Evolutionary conservation across 192 early-diverging fungal species (phyloP), one percentile per base, ranked within the genome.

Genomic region (Irineochytrium annulatum): DNA sequence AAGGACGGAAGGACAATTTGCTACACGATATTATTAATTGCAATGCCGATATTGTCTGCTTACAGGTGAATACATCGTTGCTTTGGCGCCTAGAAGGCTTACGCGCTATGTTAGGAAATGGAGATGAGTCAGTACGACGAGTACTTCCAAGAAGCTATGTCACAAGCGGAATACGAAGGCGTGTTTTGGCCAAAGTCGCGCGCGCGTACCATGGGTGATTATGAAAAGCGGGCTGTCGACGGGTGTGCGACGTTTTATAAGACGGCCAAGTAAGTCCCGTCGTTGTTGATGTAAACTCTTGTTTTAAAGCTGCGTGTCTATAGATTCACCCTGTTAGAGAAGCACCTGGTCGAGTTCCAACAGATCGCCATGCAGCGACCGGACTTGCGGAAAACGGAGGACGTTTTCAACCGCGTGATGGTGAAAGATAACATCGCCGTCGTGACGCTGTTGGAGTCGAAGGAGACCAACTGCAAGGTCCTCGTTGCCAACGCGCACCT

Each of bases 361-460:
- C 94, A 94, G 67, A 80, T 88, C 55, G 93, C 91, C 11, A 82
- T 95, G 71, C 83, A 86, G 53, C 73, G 89, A 62, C 83, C 88
- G 27, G 94, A 95, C 63, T 89, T 95, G 41, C 88, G 89, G 41
- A 87, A 91, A 69, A 87, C 85, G 34, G 94, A 91, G 30, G 96
- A 97, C 69, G 86, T 96, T 37, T 93, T 93, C 70, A 95, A 98
- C 69, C 88, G 96, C 27, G 92, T 98, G 17, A 95, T 94, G 90
- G 87, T 92, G 49, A 94, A 94, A 73, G 96, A 98, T 75, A 93
- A 98, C 63, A 89, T 98, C 60, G 89, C 89, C 13, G 80, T 91
- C 3, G 79, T 95, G 49, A 79, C 84, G 13, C 69, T 95, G 32
- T 76, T 98, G 64, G 88, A 93, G 66, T 81, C 88, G 61, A 91